Conservation (phyloP, 257 asterid species). For the Scutellaria baicalensis region DNA sequence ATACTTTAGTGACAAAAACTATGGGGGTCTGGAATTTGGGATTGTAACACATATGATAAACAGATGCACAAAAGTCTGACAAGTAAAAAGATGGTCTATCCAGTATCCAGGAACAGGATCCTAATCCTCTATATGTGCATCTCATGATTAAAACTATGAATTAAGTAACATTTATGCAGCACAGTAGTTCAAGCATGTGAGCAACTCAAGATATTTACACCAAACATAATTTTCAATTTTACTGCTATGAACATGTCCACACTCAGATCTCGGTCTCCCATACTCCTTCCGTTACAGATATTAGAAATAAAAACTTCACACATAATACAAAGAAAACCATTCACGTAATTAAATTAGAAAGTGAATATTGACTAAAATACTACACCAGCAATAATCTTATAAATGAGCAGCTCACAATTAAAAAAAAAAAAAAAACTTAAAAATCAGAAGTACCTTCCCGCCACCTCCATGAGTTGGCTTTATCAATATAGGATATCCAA, state of each 20-base stretch:
- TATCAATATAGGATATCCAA: slow-evolving; percentile 92
- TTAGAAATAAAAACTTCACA: background rate
- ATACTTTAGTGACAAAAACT: background rate
- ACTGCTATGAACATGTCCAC: slow-evolving; percentile 6
- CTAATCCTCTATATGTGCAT: background rate
- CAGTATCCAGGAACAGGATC: background rate
- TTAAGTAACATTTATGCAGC: background rate
- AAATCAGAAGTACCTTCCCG: slow-evolving; percentile 61
- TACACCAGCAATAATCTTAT: slow-evolving; percentile 7
- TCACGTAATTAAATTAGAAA: background rate
- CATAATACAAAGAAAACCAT: background rate
- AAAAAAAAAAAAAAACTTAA: slow-evolving; percentile 12
- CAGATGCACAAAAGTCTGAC: background rate
- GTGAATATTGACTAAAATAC: background rate
- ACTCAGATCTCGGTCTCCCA: background rate
- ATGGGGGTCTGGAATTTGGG: background rate
- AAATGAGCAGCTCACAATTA: background rate
- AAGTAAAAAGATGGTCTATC: background rate
- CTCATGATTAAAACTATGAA: background rate
- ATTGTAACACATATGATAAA: background rate
- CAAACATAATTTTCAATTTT: slow-evolving; percentile 1
- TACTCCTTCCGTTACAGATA: background rate
- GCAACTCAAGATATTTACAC: background rate
- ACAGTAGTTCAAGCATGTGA: background rate
- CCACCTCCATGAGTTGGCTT: slow-evolving; percentile 99